A percentile compares a stretch with the other conserved stretches of the same genome.
Evolutionary conservation across 2,329 filamentous ascomycete species (phyloP).

Genomic region (Botrytis cinerea): DNA sequence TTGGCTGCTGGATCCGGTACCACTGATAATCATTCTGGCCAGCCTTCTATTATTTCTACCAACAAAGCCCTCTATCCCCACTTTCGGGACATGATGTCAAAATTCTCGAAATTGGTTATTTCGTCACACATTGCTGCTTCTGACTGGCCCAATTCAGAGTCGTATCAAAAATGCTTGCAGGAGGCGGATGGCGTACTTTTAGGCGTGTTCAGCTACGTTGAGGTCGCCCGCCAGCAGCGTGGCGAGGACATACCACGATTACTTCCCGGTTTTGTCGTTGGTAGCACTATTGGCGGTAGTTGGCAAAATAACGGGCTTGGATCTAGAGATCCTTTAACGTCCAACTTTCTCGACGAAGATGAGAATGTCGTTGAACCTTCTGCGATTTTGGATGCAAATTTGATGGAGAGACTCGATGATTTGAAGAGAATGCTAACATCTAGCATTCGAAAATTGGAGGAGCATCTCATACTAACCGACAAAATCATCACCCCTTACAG

Average conservation of each 20-base stretch:
- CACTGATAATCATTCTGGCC: constrained; percentile 97
- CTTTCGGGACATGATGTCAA: constrained; percentile 99
- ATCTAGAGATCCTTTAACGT: constrained; percentile 69
- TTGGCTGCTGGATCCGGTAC: constrained; percentile 96
- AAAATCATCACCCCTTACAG: constrained; percentile 78
- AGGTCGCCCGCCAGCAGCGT: constrained; percentile 88
- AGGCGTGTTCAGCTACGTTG: constrained; percentile 94
- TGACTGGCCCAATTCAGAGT: constrained; percentile 93
- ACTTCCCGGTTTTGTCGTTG: constrained; percentile 88
- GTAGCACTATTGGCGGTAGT: constrained; percentile 79
- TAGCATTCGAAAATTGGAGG: constrained; percentile 83
- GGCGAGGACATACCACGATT: constrained; percentile 93
- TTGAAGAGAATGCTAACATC: constrained; percentile 82
- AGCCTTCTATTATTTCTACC: constrained; percentile 97
- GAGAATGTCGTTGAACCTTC: constrained; percentile 73
- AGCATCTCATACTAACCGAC: constrained; percentile 74
- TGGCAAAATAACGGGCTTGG: constrained; percentile 77
- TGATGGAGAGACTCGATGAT: constrained; percentile 83
- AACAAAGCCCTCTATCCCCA: constrained; percentile 97
- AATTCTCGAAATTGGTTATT: constrained; percentile 97
- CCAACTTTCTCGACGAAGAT: constrained; percentile 84
- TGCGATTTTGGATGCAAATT: constrained; percentile 69
- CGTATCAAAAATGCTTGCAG: constrained; percentile 90
- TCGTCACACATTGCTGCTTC: constrained; percentile 97
- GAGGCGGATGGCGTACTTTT: constrained; percentile 96